Evolutionary conservation across 2,329 filamentous ascomycete genomes (phyloP).

Genomic region (Microdochium bolleyi): DNA sequence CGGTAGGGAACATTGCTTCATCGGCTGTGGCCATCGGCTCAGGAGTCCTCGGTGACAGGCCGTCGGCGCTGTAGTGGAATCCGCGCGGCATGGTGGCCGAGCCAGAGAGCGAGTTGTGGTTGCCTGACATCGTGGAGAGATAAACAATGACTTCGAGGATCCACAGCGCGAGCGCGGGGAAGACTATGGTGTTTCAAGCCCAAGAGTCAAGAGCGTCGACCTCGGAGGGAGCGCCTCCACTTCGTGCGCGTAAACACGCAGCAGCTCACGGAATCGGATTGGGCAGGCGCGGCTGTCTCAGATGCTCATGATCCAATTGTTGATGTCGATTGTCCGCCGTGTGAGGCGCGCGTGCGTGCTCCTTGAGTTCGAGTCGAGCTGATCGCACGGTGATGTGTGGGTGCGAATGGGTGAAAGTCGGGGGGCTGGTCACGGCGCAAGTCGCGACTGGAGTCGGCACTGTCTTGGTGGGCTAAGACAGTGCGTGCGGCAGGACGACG

Average conservation of each 20-base stretch:
- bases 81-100: slow-evolving; percentile 35
- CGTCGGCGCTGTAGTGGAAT: slow-evolving; percentile 26
- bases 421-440: background rate
- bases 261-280: background rate
- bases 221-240: background rate
- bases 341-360: background rate
- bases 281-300: background rate
- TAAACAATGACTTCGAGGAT: background rate
- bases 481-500: background rate
- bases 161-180: background rate
- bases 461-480: background rate
- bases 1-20: slow-evolving; percentile 34
- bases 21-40: slow-evolving; percentile 34
- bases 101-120: slow-evolving; percentile 31
- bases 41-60: slow-evolving; percentile 38
- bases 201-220: background rate
- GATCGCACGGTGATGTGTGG: background rate
- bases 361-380: background rate
- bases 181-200: background rate
- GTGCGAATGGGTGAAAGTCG: background rate
- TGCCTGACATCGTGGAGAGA: background rate
- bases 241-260: background rate
- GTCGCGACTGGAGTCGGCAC: background rate
- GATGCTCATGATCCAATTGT: background rate
- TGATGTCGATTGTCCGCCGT: background rate